These are phyloP conservation scores for Termitomyces sp. DNA, from an alignment of 768 basidiomycete species.

Conservation along the genomic window DNA sequence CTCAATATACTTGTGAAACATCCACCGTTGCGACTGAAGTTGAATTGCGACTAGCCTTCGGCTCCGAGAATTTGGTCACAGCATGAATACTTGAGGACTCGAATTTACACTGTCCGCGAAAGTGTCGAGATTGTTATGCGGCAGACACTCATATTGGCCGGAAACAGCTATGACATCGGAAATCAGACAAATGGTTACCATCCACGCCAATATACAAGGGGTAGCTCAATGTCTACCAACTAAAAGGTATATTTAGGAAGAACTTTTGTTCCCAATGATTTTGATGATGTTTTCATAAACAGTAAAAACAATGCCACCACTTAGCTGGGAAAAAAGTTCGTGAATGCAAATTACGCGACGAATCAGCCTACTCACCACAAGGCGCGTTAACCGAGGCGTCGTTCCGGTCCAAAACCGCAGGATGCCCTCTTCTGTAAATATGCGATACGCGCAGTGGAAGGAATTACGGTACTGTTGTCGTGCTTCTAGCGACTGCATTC, in stretches of 20 bases:
- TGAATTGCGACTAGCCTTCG: not conserved
- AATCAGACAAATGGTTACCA: not conserved
- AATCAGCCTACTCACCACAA: constrained; percentile 59
- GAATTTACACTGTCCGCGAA: not conserved
- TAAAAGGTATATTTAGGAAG: not conserved
- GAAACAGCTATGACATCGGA: not conserved
- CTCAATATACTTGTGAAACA: not conserved
- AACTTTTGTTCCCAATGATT: constrained; percentile 24
- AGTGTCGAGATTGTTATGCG: not conserved
- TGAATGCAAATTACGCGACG: constrained; percentile 1
- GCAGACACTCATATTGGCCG: not conserved
- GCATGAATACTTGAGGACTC: too few relatives aligned
- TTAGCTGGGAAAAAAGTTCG: constrained; percentile 50
- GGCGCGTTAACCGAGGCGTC: constrained; percentile 79
- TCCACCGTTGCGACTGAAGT: not conserved
- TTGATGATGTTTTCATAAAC: constrained; percentile 83
- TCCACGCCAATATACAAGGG: not conserved
- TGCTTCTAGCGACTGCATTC: constrained; percentile 94
- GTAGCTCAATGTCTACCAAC: not conserved
- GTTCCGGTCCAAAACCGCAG: constrained; percentile 96
- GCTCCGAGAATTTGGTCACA: too few relatives aligned
- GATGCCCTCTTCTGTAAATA: constrained; percentile 91
- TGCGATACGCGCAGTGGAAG: constrained; percentile 93
- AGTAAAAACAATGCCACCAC: constrained; percentile 91
- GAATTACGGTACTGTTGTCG: constrained; percentile 84